Evolutionary conservation across 176 grass and related monocot species (phyloP).

Genomic region (Phoenix roebelenii): DNA sequence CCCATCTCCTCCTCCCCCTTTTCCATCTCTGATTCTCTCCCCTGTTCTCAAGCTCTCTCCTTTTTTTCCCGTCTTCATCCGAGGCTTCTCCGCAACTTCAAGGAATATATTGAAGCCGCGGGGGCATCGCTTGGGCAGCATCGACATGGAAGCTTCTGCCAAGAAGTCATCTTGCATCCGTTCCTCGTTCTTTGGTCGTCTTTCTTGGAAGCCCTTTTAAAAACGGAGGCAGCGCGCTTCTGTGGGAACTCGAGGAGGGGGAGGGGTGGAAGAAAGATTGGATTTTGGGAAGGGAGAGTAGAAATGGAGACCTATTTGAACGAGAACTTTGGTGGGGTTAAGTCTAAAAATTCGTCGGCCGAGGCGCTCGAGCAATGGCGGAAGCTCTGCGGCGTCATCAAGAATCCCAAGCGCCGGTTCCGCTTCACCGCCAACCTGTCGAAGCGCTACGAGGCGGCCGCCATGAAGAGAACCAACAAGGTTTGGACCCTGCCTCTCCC

Average conservation of each 20-base stretch:
- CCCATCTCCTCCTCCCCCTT: neutral
- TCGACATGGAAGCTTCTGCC: neutral
- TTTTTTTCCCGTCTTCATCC: neutral
- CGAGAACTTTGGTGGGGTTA: conserved; percentile 3
- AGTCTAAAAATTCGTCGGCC: conserved; percentile 40
- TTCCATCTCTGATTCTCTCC: neutral
- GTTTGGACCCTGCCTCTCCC: conserved; percentile 8
- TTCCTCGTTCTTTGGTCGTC: neutral
- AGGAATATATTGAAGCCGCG: neutral
- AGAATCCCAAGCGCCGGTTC: conserved; percentile 93
- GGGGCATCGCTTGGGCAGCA: neutral
- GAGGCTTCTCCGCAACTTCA: neutral
- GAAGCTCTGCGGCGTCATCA: conserved; percentile 69
- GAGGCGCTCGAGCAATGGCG: conserved; percentile 89
- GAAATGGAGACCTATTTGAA: conserved; percentile 12
- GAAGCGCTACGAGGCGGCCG: conserved; percentile 65
- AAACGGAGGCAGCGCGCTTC: neutral
- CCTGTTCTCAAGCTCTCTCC: neutral
- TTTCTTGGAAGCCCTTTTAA: neutral
- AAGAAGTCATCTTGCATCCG: conserved; percentile 4
- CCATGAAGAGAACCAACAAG: conserved; percentile 57
- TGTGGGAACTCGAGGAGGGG: neutral
- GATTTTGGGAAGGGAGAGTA: neutral
- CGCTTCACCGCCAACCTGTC: conserved; percentile 80
- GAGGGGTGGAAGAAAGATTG: neutral